phyloP scores from a whole-genome alignment of 371 early-diverging fungal genomes.

The Mortierella sp. region DNA sequence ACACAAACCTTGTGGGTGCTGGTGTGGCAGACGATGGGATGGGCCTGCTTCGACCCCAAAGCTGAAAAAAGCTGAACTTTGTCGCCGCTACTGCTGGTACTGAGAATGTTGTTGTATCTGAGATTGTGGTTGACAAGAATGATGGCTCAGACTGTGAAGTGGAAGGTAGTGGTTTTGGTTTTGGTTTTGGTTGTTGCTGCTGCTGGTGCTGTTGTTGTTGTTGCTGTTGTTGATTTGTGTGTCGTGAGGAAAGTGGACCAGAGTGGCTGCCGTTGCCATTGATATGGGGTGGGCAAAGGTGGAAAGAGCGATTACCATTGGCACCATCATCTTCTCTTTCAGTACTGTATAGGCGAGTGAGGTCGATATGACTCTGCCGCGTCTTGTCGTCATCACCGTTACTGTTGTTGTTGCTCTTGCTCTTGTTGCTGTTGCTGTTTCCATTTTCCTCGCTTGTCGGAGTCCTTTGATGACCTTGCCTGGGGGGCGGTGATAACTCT shows the following conservation, averaged over 20 bases:
- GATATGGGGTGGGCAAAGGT: too few relatives aligned
- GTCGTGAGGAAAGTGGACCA: too few relatives aligned
- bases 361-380: too few relatives aligned
- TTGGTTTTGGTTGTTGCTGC: not conserved
- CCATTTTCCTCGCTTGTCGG: not conserved
- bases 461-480: too few relatives aligned
- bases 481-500: not conserved
- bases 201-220: constrained; percentile 8
- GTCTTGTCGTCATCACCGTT: not conserved
- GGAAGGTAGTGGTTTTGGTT: not conserved
- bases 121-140: not conserved
- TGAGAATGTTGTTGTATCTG: not conserved
- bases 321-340: too few relatives aligned
- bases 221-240: not conserved
- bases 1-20: not conserved
- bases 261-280: too few relatives aligned
- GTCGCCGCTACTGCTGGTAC: not conserved
- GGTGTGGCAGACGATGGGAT: constrained; percentile 1
- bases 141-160: not conserved
- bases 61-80: constrained; percentile 1
- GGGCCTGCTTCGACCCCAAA: constrained; percentile 5
- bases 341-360: too few relatives aligned
- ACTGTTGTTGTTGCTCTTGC: not conserved
- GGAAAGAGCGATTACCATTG: too few relatives aligned
- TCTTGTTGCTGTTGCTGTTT: not conserved